phyloP scores from a whole-genome alignment of 805 yeast genomes.

The Candida boleticola region DNA sequence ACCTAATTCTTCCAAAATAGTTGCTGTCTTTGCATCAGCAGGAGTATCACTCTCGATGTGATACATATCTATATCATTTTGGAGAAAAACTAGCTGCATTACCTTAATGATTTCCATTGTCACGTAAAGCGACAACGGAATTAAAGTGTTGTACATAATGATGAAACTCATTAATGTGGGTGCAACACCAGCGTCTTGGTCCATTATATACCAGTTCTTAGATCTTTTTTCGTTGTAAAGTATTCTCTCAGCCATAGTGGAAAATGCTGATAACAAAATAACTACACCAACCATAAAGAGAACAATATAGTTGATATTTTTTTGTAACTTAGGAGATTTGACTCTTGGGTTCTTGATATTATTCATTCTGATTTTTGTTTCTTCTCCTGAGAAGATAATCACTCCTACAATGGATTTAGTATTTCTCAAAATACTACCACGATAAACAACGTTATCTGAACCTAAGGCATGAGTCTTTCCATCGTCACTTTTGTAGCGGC shows the following conservation, averaged over 20 bases:
- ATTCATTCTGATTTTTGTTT: slow-evolving; percentile 93
- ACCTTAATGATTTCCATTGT: slow-evolving; percentile 95
- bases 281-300: slow-evolving; percentile 86
- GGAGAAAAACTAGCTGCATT: slow-evolving; percentile 76
- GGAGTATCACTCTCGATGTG: slow-evolving; percentile 82
- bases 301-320: slow-evolving; percentile 78
- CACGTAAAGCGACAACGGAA: slow-evolving; percentile 91
- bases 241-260: slow-evolving; percentile 74
- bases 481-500: slow-evolving; percentile 50
- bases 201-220: slow-evolving; percentile 68
- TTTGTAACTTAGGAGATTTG: slow-evolving; percentile 90
- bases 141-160: slow-evolving; percentile 95
- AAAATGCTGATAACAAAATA: slow-evolving; percentile 67
- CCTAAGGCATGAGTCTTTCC: slow-evolving; percentile 55
- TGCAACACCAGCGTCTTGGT: slow-evolving; percentile 77
- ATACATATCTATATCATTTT: slow-evolving; percentile 94
- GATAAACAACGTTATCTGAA: slow-evolving; percentile 78
- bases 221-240: slow-evolving; percentile 39
- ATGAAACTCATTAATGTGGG: slow-evolving; percentile 93
- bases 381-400: slow-evolving; percentile 93
- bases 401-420: slow-evolving; percentile 73
- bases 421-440: slow-evolving; percentile 89
- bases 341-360: slow-evolving; percentile 85
- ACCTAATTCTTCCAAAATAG: slow-evolving; percentile 93
- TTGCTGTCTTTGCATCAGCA: slow-evolving; percentile 92